Percentiles rank a stretch among this genome's conserved stretches.
Conservation (phyloP, 352 stramenopile species). For the Phytopythium cucurbitacearum region DNA sequence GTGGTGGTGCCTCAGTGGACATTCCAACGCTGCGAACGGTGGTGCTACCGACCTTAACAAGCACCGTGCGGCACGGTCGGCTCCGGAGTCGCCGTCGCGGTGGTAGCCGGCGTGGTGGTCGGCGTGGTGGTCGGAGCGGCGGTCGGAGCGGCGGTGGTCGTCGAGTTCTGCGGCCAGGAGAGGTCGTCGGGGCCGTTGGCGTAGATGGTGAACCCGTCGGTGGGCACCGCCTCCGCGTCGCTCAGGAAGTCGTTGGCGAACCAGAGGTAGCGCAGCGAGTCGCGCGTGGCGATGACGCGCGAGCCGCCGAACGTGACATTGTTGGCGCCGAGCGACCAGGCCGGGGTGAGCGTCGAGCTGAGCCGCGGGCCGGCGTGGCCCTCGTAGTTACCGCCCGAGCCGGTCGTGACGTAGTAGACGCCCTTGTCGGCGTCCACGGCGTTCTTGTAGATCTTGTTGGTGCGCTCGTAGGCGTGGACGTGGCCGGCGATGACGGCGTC, state of each 20-base stretch:
- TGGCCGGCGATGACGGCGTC: constrained; percentile 43
- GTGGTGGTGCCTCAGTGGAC: too few species aligned
- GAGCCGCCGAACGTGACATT: constrained; percentile 43
- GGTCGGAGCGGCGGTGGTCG: background rate
- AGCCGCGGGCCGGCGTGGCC: constrained; percentile 34
- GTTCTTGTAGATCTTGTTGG: constrained; percentile 47
- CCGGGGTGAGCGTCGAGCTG: constrained; percentile 16
- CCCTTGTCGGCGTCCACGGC: constrained; percentile 30
- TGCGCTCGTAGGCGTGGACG: constrained; percentile 48
- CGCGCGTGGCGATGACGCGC: constrained; percentile 39
- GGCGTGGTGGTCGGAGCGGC: constrained; percentile 3
- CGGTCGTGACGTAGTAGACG: constrained; percentile 43
- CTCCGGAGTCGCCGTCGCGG: constrained; percentile 7
- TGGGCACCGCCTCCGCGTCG: constrained; percentile 23
- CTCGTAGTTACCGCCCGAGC: constrained; percentile 47
- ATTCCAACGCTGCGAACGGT: too few species aligned
- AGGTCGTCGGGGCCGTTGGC: constrained; percentile 28
- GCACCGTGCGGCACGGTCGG: background rate
- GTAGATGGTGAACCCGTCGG: constrained; percentile 49
- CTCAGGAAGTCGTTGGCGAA: constrained; percentile 40
- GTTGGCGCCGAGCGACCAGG: constrained; percentile 35
- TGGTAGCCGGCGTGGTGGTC: constrained; percentile 3
- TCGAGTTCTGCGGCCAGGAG: constrained; percentile 25
- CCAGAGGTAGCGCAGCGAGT: constrained; percentile 39
- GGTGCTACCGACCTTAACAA: too few species aligned